These are phyloP conservation scores for Bruguiera parviflora DNA, from an alignment of 345 rosid genomes.

Conservation along the genomic window DNA sequence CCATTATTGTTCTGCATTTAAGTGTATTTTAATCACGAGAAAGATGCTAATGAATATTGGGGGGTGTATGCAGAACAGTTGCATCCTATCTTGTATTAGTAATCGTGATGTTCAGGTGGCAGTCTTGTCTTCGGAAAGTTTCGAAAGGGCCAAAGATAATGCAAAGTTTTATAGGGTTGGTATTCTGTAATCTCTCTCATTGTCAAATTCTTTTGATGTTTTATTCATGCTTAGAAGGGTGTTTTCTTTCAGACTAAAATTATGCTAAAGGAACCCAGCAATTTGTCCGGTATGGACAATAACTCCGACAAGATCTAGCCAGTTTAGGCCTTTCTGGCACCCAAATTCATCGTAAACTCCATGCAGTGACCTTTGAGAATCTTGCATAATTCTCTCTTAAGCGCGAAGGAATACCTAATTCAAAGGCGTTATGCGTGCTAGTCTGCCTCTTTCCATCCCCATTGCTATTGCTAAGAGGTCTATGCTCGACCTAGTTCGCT, in stretches of 20 bases:
- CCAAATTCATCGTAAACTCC: not conserved
- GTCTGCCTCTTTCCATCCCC: too few species aligned
- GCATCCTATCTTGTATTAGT: not conserved
- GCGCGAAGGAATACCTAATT: not conserved
- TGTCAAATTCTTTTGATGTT: not conserved
- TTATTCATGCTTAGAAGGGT: slow-evolving; percentile 7
- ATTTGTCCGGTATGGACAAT: too few species aligned
- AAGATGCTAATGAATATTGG: slow-evolving; percentile 52
- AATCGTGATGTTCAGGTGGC: slow-evolving; percentile 26
- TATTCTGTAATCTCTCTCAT: not conserved
- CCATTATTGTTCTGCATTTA: slow-evolving; percentile 46
- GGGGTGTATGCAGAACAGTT: slow-evolving; percentile 20
- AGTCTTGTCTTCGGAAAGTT: slow-evolving; percentile 33
- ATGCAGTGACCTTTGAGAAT: not conserved
- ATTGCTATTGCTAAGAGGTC: too few species aligned
- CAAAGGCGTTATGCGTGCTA: too few species aligned
- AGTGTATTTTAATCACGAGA: slow-evolving; percentile 16
- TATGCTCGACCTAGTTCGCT: too few species aligned
- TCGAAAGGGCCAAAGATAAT: slow-evolving; percentile 33
- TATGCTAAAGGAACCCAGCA: too few species aligned
- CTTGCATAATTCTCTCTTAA: not conserved
- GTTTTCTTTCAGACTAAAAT: not conserved
- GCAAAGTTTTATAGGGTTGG: slow-evolving; percentile 20
- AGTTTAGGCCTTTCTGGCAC: not conserved
- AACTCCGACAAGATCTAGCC: not conserved